Evolutionary conservation across 305 asterid genomes (phyloP).

Genomic region (Fraxinus baroniana): DNA sequence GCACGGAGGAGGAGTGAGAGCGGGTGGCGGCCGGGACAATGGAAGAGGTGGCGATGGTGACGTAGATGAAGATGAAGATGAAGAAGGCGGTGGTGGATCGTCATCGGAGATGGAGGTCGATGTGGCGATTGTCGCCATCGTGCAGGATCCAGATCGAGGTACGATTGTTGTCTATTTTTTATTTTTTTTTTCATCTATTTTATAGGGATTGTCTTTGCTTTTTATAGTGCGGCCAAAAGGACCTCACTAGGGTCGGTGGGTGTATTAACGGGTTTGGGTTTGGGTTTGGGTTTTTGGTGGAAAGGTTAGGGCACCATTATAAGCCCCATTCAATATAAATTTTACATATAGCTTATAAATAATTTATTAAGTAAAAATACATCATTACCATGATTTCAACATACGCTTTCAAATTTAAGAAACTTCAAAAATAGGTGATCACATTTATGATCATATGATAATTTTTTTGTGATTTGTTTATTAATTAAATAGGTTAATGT

Average conservation of each 20-base stretch:
- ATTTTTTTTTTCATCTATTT: too few relatives aligned
- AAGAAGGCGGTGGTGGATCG: conserved; percentile 18
- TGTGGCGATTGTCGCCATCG: conserved; percentile 34
- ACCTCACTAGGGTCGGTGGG: background rate
- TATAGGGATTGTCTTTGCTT: conserved; percentile 14
- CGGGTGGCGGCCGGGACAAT: background rate
- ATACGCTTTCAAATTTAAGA: too few relatives aligned
- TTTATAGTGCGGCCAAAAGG: background rate
- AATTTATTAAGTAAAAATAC: too few relatives aligned
- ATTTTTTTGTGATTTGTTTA: too few relatives aligned
- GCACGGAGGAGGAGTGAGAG: background rate
- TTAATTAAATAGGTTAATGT: too few relatives aligned
- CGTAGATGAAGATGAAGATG: background rate
- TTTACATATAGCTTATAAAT: background rate
- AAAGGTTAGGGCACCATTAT: background rate
- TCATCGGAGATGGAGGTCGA: conserved; percentile 21
- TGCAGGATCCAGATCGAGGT: conserved; percentile 34
- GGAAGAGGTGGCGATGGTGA: conserved; percentile 18
- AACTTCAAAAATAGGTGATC: too few relatives aligned
- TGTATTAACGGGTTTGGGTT: background rate
- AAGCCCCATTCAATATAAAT: background rate
- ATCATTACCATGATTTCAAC: too few relatives aligned
- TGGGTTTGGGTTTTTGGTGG: background rate
- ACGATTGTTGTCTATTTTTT: background rate
- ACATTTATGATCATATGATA: too few relatives aligned